phyloP scores from a whole-genome alignment of 306 rosid species.

The Citrullus amarus region DNA sequence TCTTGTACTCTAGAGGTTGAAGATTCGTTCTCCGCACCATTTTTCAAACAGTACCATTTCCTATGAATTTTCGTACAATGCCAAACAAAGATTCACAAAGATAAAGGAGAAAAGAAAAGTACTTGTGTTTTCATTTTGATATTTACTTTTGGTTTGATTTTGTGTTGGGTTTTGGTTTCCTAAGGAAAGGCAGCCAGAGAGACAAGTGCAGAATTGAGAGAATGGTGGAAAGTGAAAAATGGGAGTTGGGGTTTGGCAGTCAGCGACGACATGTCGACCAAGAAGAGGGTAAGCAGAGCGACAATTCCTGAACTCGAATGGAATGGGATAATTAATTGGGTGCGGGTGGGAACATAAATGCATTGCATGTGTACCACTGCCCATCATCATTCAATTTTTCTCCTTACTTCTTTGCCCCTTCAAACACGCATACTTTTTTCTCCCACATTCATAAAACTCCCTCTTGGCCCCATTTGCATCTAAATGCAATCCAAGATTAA shows the following conservation, averaged over 20 bases:
- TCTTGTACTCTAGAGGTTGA: too few relatives aligned
- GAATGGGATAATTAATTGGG: not conserved
- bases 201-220: not conserved
- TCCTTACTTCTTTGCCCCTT: not conserved
- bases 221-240: not conserved
- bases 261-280: constrained; percentile 8
- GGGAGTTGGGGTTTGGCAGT: not conserved
- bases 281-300: not conserved
- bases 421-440: not conserved
- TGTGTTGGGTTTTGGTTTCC: not conserved
- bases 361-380: constrained; percentile 8
- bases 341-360: constrained; percentile 5
- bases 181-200: not conserved
- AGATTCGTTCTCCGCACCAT: too few relatives aligned
- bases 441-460: not conserved
- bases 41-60: too few relatives aligned
- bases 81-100: not conserved
- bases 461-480: not conserved
- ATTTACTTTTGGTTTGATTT: not conserved
- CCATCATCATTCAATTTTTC: constrained; percentile 6
- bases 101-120: too few relatives aligned
- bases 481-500: too few relatives aligned
- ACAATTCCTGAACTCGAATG: not conserved
- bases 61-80: too few relatives aligned
- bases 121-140: not conserved